These are phyloP conservation scores for Pochonia chlamydosporia DNA, from an alignment of 2,329 filamentous ascomycete species.

Conservation along the genomic window DNA sequence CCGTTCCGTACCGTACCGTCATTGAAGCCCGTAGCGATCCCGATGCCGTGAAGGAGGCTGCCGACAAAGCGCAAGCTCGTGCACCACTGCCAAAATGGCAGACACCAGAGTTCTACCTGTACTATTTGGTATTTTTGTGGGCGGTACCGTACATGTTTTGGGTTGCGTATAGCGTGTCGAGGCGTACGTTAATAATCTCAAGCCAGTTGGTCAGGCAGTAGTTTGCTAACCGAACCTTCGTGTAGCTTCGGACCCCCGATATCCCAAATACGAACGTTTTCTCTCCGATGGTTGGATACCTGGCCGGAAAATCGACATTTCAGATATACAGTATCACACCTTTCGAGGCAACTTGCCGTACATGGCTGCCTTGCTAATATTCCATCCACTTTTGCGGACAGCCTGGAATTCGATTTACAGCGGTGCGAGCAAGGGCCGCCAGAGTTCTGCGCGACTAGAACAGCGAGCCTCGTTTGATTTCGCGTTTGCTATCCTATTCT, in stretches of 20 bases:
- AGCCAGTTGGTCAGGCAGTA: constrained; percentile 11
- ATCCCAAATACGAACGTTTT: constrained; percentile 63
- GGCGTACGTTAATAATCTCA: constrained; percentile 47
- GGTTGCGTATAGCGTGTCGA: constrained; percentile 78
- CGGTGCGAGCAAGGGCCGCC: constrained; percentile 26
- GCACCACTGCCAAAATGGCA: constrained; percentile 70
- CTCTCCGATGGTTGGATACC: constrained; percentile 86
- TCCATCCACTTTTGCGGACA: constrained; percentile 75
- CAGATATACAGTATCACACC: constrained; percentile 78
- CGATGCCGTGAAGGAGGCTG: constrained; percentile 23
- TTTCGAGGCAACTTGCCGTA: constrained; percentile 85
- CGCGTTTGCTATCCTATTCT: constrained; percentile 72
- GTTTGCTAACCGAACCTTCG: not conserved
- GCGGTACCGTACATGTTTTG: constrained; percentile 86
- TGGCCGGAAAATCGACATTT: constrained; percentile 86
- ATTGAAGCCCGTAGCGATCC: constrained; percentile 45
- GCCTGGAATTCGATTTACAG: constrained; percentile 57
- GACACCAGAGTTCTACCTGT: constrained; percentile 79
- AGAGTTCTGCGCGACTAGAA: constrained; percentile 53
- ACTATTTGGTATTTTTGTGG: constrained; percentile 62
- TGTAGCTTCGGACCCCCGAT: constrained; percentile 74
- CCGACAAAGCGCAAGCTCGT: constrained; percentile 32
- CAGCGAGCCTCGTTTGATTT: constrained; percentile 79
- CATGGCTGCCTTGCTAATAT: constrained; percentile 63
- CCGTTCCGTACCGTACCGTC: constrained; percentile 57